phyloP scores from a whole-genome alignment of 1,284 basidiomycete genomes.

The Naganishia sp. region DNA sequence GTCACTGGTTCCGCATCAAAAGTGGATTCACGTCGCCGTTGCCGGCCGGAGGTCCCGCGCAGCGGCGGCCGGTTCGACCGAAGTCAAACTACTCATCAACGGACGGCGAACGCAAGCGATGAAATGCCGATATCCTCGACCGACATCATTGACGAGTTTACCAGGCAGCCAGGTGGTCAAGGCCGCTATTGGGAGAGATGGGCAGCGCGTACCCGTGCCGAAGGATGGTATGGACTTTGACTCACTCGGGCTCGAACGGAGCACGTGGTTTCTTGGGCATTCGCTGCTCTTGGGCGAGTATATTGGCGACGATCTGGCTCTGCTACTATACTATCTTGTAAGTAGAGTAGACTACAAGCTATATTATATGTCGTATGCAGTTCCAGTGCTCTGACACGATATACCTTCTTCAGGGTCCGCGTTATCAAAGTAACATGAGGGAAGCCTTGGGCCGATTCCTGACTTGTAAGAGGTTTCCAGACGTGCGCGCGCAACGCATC shows the following conservation, averaged over 20 bases:
- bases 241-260: conserved; percentile 44
- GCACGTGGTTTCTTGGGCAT: conserved; percentile 50
- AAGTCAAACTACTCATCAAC: conserved; percentile 33
- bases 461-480: conserved; percentile 43
- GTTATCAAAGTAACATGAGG: conserved; percentile 52
- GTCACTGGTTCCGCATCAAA: conserved; percentile 49
- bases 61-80: conserved; percentile 3
- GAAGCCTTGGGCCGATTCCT: conserved; percentile 52
- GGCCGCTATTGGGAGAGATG: conserved; percentile 13
- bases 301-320: conserved; percentile 49
- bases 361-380: not conserved
- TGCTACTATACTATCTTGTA: conserved; percentile 51
- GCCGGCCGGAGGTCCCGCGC: conserved; percentile 41
- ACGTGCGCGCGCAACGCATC: not conserved
- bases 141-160: conserved; percentile 12
- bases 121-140: conserved; percentile 31
- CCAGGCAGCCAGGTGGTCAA: conserved; percentile 10
- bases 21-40: conserved; percentile 52
- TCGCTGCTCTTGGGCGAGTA: conserved; percentile 48
- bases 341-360: conserved; percentile 29
- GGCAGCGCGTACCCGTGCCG: conserved; percentile 1
- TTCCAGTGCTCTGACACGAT: not conserved
- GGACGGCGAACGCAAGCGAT: conserved; percentile 28
- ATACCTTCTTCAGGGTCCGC: conserved; percentile 43
- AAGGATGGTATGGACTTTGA: conserved; percentile 34